Evolutionary conservation across 2,329 filamentous ascomycete species (phyloP).

Genomic region (Clarireedia homoeocarpa): DNA sequence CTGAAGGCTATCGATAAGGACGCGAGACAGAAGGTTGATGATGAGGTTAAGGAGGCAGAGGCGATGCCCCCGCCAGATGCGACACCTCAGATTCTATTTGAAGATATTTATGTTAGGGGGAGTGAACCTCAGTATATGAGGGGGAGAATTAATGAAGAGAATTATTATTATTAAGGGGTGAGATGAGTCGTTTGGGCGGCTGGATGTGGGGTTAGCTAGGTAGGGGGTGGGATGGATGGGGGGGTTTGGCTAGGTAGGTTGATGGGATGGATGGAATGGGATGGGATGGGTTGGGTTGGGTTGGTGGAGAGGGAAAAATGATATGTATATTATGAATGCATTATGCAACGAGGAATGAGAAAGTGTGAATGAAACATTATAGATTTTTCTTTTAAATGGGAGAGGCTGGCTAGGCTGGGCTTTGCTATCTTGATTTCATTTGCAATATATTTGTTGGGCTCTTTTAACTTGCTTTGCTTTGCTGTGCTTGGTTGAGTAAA

Average conservation of each 20-base stretch:
- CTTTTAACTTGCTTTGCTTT: no score
- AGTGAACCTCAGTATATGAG: slow-evolving; percentile 83
- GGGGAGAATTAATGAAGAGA: slow-evolving; percentile 85
- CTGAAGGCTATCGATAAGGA: slow-evolving; percentile 96
- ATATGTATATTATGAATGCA: background rate
- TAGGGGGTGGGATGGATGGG: background rate
- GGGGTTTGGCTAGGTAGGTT: background rate
- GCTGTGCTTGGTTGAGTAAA: no score
- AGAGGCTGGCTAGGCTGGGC: no score
- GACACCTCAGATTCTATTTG: slow-evolving; percentile 76
- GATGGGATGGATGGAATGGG: background rate
- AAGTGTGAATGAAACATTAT: no score
- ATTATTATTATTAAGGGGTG: slow-evolving; percentile 51
- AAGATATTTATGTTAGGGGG: slow-evolving; percentile 92
- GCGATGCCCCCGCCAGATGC: slow-evolving; percentile 74
- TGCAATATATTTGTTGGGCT: no score
- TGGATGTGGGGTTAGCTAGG: background rate
- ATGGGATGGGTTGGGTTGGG: background rate
- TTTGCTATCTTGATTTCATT: no score
- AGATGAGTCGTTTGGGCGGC: background rate
- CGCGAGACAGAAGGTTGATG: slow-evolving; percentile 75
- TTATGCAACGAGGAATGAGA: no score
- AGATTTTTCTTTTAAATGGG: no score
- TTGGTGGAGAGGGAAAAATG: background rate
- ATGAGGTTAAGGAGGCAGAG: slow-evolving; percentile 86